phyloP scores from a whole-genome alignment of 2,329 filamentous ascomycete genomes.

The Neofusicoccum ribis region DNA sequence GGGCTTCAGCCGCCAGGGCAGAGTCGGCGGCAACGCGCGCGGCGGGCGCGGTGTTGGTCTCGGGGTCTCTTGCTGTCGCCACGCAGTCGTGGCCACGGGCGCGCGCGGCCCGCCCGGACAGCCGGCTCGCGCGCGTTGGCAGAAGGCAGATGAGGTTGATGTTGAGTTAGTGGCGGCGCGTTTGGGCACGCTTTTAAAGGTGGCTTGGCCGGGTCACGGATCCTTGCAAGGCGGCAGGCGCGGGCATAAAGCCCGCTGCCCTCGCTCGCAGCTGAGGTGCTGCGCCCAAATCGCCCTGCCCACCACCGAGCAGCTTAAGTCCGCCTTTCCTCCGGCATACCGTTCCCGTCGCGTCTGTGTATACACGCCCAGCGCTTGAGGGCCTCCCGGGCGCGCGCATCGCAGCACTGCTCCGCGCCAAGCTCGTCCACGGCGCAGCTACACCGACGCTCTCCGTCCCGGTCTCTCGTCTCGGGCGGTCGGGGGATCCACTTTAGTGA shows the following conservation, averaged over 20 bases:
- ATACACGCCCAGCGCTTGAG: neutral
- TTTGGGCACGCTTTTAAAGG: neutral
- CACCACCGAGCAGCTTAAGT: conserved; percentile 7
- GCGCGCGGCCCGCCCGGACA: neutral
- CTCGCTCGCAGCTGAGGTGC: conserved; percentile 12
- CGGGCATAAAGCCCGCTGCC: conserved; percentile 13
- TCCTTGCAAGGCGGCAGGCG: conserved; percentile 12
- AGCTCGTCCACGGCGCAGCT: conserved; percentile 6
- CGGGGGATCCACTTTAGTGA: conserved; percentile 1
- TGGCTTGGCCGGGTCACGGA: conserved; percentile 7
- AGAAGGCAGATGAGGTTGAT: neutral
- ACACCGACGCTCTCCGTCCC: conserved; percentile 14
- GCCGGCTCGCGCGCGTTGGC: neutral
- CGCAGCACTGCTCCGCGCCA: conserved; percentile 4
- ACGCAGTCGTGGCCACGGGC: neutral
- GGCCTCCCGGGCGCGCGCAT: neutral
- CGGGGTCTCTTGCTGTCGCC: conserved; percentile 15
- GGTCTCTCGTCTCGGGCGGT: conserved; percentile 14
- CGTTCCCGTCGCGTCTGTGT: neutral
- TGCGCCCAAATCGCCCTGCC: conserved; percentile 6
- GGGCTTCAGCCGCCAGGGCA: neutral
- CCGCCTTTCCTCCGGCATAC: neutral
- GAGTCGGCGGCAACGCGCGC: neutral
- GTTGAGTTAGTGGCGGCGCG: neutral
- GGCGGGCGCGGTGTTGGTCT: neutral